phyloP scores from a whole-genome alignment of 352 stramenopile genomes.

The Globisporangium irregulare region DNA sequence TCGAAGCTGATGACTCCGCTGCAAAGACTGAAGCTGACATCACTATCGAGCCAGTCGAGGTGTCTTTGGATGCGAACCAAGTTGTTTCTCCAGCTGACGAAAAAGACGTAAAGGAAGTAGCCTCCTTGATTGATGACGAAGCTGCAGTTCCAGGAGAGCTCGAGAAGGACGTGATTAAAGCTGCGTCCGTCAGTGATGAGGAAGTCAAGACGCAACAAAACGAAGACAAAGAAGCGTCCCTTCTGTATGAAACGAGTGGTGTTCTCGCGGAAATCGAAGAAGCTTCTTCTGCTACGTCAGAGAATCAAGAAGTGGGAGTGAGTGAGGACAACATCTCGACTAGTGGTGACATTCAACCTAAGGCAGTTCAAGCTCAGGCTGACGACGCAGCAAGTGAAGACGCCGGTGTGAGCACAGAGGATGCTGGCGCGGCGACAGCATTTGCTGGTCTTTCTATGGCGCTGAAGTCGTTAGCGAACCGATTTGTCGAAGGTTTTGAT shows the following conservation, averaged over 20 bases:
- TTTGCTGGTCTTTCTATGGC: constrained; percentile 20
- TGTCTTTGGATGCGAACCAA: background rate
- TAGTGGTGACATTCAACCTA: background rate
- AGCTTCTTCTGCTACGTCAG: background rate
- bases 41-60: background rate
- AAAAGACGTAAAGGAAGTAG: background rate
- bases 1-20: background rate
- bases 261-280: background rate
- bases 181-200: background rate
- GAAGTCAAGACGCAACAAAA: background rate
- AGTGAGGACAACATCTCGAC: constrained; percentile 5
- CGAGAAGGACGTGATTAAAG: background rate
- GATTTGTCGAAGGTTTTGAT: constrained; percentile 15
- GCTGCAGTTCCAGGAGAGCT: background rate
- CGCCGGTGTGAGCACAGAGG: background rate
- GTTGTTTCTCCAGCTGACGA: background rate
- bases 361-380: background rate
- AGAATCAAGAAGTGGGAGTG: background rate
- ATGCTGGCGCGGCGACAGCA: background rate
- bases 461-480: constrained; percentile 15
- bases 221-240: background rate
- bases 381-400: background rate
- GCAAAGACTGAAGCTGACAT: background rate
- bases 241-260: background rate
- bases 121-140: background rate